Evolutionary conservation across 2,329 filamentous ascomycete species (phyloP).

Genomic region (Trichoderma koningiopsis): DNA sequence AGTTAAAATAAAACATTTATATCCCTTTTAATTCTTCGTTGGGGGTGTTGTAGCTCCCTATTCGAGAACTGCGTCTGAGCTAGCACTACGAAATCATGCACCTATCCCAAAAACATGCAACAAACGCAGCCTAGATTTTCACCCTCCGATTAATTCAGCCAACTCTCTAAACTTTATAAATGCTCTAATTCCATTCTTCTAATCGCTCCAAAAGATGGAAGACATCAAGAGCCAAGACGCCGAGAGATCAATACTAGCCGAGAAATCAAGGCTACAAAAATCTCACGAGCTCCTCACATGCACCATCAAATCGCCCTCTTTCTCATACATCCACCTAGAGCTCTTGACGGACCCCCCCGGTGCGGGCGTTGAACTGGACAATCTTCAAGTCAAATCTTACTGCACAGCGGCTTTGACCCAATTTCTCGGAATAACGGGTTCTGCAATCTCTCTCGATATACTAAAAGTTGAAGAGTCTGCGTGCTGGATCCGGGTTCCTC

Average conservation of each 20-base stretch:
- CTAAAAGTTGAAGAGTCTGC: conserved; percentile 59
- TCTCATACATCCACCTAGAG: conserved; percentile 60
- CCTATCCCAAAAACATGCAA: conserved; percentile 19
- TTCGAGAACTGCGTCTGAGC: background rate
- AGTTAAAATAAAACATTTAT: background rate
- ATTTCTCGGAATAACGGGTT: conserved; percentile 70
- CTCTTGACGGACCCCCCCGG: conserved; percentile 41
- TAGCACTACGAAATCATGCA: background rate
- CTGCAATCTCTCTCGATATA: conserved; percentile 69
- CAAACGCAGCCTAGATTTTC: conserved; percentile 17
- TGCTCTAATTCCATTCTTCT: too few species aligned
- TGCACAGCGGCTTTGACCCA: conserved; percentile 64
- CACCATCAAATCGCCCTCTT: conserved; percentile 55
- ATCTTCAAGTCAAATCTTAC: conserved; percentile 63
- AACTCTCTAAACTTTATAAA: background rate
- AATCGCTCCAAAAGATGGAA: conserved; percentile 29
- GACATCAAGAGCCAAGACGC: conserved; percentile 28
- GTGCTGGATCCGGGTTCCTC: conserved; percentile 67
- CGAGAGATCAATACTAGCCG: conserved; percentile 31
- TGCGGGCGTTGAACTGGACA: conserved; percentile 51
- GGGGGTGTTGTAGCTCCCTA: background rate
- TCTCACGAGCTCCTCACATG: conserved; percentile 53
- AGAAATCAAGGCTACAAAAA: conserved; percentile 40
- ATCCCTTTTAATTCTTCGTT: background rate
- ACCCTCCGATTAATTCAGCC: background rate